These are phyloP conservation scores for Micromonas commoda DNA, from an alignment of 139 green algal species.

Conservation along the genomic window DNA sequence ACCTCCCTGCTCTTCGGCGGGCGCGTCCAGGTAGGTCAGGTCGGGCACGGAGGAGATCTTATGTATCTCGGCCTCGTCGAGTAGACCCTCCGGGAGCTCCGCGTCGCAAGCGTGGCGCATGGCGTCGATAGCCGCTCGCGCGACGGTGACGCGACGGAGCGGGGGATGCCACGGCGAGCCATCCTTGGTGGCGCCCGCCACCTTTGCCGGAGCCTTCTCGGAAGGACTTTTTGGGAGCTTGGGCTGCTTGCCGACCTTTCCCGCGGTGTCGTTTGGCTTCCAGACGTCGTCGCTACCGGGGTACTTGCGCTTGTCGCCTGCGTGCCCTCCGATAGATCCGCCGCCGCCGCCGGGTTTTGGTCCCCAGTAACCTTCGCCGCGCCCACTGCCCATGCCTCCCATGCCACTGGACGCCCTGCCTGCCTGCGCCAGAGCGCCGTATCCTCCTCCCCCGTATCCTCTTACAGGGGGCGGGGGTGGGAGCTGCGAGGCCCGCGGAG, in stretches of 20 bases:
- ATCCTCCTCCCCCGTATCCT: background rate
- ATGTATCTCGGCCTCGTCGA: background rate
- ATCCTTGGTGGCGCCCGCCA: background rate
- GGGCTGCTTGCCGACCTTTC: background rate
- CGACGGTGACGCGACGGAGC: background rate
- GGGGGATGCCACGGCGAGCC: background rate
- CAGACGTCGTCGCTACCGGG: background rate
- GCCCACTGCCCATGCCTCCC: background rate
- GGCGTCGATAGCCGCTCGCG: background rate
- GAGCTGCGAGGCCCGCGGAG: background rate
- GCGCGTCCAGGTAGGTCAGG: background rate
- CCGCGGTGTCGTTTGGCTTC: background rate
- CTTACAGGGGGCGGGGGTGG: too few relatives aligned
- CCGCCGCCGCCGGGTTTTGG: background rate
- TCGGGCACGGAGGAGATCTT: background rate
- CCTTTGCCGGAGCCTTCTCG: background rate
- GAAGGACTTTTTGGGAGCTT: background rate
- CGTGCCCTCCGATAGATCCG: background rate
- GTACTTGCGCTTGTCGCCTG: background rate
- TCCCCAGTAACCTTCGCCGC: background rate
- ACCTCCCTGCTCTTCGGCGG: background rate
- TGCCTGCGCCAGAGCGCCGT: background rate
- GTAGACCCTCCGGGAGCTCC: background rate
- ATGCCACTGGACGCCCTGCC: background rate
- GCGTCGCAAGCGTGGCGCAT: background rate